Base-by-base conservation (phyloP, 2,329 filamentous ascomycete genomes). In the Reticulascus tulasneorum region DNA sequence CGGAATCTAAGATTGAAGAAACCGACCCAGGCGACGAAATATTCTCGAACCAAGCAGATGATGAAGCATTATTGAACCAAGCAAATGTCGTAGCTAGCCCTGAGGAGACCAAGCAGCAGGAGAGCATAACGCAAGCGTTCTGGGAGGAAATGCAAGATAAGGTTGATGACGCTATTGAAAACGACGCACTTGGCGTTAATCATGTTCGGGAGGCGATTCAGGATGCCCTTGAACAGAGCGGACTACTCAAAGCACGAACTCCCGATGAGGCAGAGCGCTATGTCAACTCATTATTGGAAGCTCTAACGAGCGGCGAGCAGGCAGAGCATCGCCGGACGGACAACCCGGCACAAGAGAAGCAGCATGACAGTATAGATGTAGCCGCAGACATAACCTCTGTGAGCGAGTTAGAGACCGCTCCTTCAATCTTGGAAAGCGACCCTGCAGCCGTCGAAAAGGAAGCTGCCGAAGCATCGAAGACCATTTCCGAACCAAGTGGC, bases 141-240 rank as follows among this genome's bases (percentile, higher is more conserved):
- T 79, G 75, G 75, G 64, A 71, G 29, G 69, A 75, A 33, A 67
- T 78, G 54, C 73, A 71, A 48, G 55, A 60, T 19, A 71, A 67
- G 53, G 72, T 78, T 11, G 73, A 78, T 37, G 66, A 77, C 35
- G 69, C 72, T 3, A 71, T 80, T 35, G 71, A 78, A 43, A 70
- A 75, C 43, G 77, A 80, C 33, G 71, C 74, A 29, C 56, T 67
- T 9, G 75, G 75, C 18, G 53, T 75, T 20, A 63, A 63, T 6
- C 63, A 65, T 8, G 69, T 79, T 12, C 63, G 71, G 29, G 73
- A 76, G 38, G 70, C 71, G 6, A 70, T 79, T 17, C 65, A 73
- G 40, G 65, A 75, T 27, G 75, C 75, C 2, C 60, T 79, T 3
- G 65, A 72, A 39, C 67, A 75, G 50, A 75, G 71, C 39, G 73